Evolutionary conservation across 2,329 filamentous ascomycete genomes (phyloP).

Genomic region (Pestalotiopsis sp.): DNA sequence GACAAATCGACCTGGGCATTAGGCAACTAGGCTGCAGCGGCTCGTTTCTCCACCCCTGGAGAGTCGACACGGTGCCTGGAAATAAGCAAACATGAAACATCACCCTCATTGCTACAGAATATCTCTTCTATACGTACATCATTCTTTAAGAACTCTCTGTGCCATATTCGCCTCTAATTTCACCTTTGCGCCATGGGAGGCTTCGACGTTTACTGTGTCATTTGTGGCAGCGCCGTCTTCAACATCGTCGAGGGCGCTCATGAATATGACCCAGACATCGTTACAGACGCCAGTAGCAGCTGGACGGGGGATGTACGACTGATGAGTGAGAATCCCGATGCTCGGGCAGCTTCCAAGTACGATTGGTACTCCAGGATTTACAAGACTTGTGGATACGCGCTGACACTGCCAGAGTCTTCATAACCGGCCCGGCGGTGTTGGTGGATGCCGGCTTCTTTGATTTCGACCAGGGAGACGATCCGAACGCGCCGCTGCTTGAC

Average conservation of each 20-base stretch:
- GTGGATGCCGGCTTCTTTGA: not conserved
- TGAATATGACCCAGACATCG: not conserved
- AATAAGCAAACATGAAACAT: no score
- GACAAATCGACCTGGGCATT: no score
- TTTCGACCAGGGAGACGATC: not conserved
- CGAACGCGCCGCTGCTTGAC: not conserved
- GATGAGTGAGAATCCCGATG: not conserved
- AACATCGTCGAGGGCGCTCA: not conserved
- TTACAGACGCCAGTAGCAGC: not conserved
- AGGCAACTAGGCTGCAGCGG: no score
- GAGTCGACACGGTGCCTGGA: no score
- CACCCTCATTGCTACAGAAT: no score
- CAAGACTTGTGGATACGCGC: not conserved
- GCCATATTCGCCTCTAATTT: no score
- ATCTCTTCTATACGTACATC: no score
- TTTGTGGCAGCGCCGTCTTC: not conserved
- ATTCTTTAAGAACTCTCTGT: no score
- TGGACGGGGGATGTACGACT: not conserved
- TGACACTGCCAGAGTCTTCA: not conserved
- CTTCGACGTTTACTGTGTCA: not conserved
- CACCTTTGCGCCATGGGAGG: not conserved
- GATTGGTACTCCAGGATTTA: not conserved
- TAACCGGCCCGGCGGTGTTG: not conserved
- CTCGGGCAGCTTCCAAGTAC: not conserved
- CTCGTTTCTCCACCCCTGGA: no score